Evolutionary conservation across 345 rosid species (phyloP), one percentile per base, ranked within the genome.

Genomic region (Boechera retrofracta): DNA sequence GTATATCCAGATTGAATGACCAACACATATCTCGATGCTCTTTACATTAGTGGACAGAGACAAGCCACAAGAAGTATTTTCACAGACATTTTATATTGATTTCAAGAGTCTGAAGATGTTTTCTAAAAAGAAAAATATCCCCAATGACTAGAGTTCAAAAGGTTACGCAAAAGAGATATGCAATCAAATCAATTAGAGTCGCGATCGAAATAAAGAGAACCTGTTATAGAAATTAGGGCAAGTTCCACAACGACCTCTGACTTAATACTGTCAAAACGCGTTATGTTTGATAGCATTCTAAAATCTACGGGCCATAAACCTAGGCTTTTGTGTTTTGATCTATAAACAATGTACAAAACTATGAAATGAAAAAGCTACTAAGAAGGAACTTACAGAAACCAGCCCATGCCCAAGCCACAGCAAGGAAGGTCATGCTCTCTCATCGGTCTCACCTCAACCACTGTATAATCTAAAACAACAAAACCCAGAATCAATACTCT

Each of bases 361-460:
- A 16, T 44, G 47, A 4, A 44, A 39, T 49, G 7, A 6, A 15
- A 73, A 51, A 13, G 35, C 5, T 10, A 53, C 1, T 0, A 70
- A 35, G 24, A 26, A 66, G 45, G 3, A 82, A 86, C 97, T 87
- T 82, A 91, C 97, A 94, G 59, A 76, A 89, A 79, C 98, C 98
- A 94, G 35, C 97, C 98, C 82, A 85, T 77, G 81, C 97, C 98
- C 69, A 94, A 42, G 60, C 98, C 97, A 70, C 97, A 94, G 53
- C 91, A 88, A 55, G 96, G 96, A 77, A 91, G 84, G 38, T 88
- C 84, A 16, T 48, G 81, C 64, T 85, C 84, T 70, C 80, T 84
- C 51, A 83, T 42, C 4, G 85, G 90, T 39, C 78, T 82, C 54
- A 78, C 89, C 71, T 88, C 89, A 24, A 73, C 75, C 38, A 91